phyloP scores from a whole-genome alignment of 345 rosid species.

The Erysimum cheiranthoides region DNA sequence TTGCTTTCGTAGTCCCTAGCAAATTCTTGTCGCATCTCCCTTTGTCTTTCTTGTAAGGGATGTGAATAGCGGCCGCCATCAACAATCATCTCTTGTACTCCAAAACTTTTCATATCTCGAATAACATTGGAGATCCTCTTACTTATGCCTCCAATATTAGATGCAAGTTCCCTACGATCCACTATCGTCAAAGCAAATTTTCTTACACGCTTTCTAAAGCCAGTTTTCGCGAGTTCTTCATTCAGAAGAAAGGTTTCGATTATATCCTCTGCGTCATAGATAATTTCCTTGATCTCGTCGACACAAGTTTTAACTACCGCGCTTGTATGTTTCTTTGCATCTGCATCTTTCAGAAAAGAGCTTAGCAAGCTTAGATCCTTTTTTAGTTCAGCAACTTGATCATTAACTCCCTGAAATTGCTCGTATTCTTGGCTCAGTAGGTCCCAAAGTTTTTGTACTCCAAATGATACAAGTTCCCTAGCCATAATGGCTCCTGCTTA shows the following conservation, averaged over 20 bases:
- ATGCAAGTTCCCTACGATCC: background rate
- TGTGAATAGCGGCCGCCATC: background rate
- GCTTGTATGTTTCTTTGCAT: background rate
- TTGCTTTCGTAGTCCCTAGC: background rate
- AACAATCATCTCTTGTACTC: conserved; percentile 2
- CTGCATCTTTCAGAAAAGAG: background rate
- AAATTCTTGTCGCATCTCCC: background rate
- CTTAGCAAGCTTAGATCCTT: background rate
- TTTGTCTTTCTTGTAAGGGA: background rate
- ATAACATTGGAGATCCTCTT: conserved; percentile 38
- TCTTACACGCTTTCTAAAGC: background rate
- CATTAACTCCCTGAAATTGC: no score
- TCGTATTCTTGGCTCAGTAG: no score
- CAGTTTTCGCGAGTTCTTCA: background rate
- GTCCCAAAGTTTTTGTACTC: no score
- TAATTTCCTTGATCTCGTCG: conserved; percentile 36
- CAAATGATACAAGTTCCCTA: background rate
- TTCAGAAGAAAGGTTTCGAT: background rate
- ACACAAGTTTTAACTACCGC: background rate
- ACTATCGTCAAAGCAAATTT: background rate
- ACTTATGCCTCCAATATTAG: conserved; percentile 25
- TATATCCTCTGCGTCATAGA: conserved; percentile 16
- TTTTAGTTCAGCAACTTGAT: no score
- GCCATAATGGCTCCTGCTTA: background rate
- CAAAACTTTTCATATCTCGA: background rate